Evolutionary conservation across 352 stramenopile species (phyloP).

Genomic region (Pythium monospermum): DNA sequence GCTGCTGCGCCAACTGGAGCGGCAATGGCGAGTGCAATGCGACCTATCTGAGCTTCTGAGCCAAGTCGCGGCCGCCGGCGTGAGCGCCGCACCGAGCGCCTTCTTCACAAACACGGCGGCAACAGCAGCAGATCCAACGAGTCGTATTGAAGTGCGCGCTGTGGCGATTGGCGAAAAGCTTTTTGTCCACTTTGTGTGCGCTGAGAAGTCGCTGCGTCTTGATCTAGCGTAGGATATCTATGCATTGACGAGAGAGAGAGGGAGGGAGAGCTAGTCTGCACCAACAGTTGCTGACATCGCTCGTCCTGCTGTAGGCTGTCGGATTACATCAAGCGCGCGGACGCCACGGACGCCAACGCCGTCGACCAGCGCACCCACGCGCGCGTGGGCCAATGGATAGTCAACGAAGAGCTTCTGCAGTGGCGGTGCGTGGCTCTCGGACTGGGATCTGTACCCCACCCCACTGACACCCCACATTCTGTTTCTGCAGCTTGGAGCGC

Average conservation of each 20-base stretch:
- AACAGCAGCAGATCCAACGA: neutral
- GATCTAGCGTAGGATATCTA: constrained; percentile 21
- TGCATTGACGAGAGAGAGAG: too few species aligned
- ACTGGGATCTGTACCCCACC: neutral
- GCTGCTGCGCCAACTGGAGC: constrained; percentile 12
- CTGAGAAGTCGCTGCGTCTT: constrained; percentile 6
- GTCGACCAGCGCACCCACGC: constrained; percentile 6
- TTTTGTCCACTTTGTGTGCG: constrained; percentile 22
- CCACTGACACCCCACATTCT: neutral
- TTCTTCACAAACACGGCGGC: neutral
- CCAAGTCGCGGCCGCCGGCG: constrained; percentile 8
- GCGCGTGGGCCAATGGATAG: constrained; percentile 14
- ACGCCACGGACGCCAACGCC: neutral
- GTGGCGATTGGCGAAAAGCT: constrained; percentile 20
- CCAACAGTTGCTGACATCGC: neutral
- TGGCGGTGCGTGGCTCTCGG: constrained; percentile 14
- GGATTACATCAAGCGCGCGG: constrained; percentile 12
- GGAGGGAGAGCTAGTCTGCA: too few species aligned
- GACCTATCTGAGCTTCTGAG: constrained; percentile 1
- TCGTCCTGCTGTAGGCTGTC: constrained; percentile 1
- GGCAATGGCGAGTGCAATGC: neutral
- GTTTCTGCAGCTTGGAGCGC: constrained; percentile 10
- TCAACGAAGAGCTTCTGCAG: constrained; percentile 16
- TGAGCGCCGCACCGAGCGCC: constrained; percentile 13
- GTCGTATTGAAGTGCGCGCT: constrained; percentile 19